A percentile compares a stretch with the other conserved stretches of the same genome.
phyloP scores from a whole-genome alignment of 257 asterid species.

The Gardenia jasminoides region DNA sequence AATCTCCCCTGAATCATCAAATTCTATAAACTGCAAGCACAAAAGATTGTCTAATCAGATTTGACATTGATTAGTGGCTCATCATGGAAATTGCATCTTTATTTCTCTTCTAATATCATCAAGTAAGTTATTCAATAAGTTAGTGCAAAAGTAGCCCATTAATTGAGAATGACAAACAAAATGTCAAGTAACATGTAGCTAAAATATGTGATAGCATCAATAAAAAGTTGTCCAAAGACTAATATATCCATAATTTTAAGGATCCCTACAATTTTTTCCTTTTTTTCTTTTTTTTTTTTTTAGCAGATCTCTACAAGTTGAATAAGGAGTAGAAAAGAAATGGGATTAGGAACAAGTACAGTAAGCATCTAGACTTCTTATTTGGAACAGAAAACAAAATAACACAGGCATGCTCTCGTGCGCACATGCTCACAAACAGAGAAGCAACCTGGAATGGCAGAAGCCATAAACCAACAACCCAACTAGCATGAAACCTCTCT shows the following conservation, averaged over 20 bases:
- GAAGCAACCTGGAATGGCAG: neutral
- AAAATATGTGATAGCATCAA: neutral
- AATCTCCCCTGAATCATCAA: conserved; percentile 45
- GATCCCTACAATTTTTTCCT: too few species aligned
- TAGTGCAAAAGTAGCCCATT: neutral
- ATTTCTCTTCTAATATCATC: neutral
- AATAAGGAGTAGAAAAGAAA: neutral
- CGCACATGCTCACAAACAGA: too few species aligned
- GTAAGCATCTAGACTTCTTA: neutral
- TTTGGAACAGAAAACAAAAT: neutral
- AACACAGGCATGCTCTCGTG: neutral
- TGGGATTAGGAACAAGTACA: neutral
- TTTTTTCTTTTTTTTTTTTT: too few species aligned
- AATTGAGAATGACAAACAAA: neutral
- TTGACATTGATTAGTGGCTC: neutral
- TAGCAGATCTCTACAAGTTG: neutral
- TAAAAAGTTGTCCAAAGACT: neutral
- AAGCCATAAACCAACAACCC: conserved; percentile 13
- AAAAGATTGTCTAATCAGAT: conserved; percentile 19
- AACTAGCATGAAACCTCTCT: neutral
- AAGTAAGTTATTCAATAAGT: neutral
- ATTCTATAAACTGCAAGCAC: conserved; percentile 50
- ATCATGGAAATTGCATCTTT: neutral
- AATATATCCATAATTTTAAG: too few species aligned
- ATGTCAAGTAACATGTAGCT: neutral